Base-by-base conservation (phyloP, 768 basidiomycete species). In the Trametes maxima region DNA sequence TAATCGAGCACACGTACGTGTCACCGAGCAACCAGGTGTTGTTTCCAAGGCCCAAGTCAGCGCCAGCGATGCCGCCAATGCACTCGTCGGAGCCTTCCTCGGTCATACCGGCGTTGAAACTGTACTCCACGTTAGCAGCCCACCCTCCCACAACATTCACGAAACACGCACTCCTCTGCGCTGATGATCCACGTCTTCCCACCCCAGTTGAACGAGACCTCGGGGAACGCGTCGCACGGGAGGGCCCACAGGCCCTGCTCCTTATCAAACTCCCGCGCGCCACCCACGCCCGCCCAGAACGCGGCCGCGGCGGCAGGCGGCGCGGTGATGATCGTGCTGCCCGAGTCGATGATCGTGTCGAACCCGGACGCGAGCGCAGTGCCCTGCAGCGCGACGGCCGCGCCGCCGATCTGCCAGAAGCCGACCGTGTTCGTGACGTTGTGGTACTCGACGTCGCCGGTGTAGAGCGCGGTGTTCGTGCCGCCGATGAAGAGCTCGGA, bases 401-500 rank as follows among this genome's bases (percentile, higher is more conserved):
- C 68, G 50, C 72, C 40, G 19, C 62, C 67, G 52, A 74, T 66
- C 60, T 73, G 70, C 70, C 72, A 74, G 63, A 65, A 73, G 35
- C 57, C 68, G 14, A 19, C 19, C 45, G 21, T 43, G 47, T 57
- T 57, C 51, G 57, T 53, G 46, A 66, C 33, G 57, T 50, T 39
- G 67, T 68, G 65, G 63, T 54, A 66, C 62, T 68, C 65, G 66
- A 85, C 71, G 3, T 68, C 65, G 12, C 79, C 81, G 16, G 77
- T 78, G 71, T 81, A 86, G 60, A 79, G 69, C 12, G 67, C 62
- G 4, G 65, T 65, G 69, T 89, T 77, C 5, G 77, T 75, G 35
- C 85, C 86, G 28, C 86, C 86, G 49, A 89, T 68, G 60, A 77
- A 80, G 14, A 89, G 77, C 69, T 84, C 82, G n/a, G 81, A 77